Evolutionary conservation across 2,329 filamentous ascomycete genomes (phyloP), one percentile per base, ranked within the genome.

Genomic region (Exophiala sp.): DNA sequence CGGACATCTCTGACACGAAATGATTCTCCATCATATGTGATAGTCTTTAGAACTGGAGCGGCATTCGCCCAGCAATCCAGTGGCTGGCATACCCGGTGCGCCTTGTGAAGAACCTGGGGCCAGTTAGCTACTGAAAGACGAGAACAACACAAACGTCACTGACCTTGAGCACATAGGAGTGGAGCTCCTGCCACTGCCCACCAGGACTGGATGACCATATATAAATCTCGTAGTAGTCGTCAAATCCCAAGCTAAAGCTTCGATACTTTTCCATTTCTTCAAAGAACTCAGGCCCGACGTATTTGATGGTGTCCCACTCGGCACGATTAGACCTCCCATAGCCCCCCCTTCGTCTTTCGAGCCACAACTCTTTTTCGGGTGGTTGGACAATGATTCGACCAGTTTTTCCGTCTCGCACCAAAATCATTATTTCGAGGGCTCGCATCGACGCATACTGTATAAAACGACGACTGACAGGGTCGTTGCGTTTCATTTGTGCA

Each of bases 361-460:
- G 64, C 72, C 72, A 76, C 5, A 68, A 62, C 34, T 74, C 62
- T 20, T 70, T 64, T 40, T 71, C 63, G 0, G 70, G 69, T 1
- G 72, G 71, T 40, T 66, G 64, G 20, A 69, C 62, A 2, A 75
- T 57, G 3, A 72, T 63, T 11, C 63, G 60, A 12, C 71, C 70
- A 32, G 67, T 72, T 55, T 72, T 73, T 6, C 64, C 68, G 58
- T 75, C 72, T 12, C 73, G 68, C n/a, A 75, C 70, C 20, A 75
- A 63, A 11, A 71, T 61, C 20, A 72, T 64, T n/a, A 75, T 44
- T 18, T 66, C 54, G 43, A 63, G 66, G 2, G 65, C 65, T 47
- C 72, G 65, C 69, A 75, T 73, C 3, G 69, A 63, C 0, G 75
- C 55, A 54, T 75, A 75, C 53, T 75, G 72, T 7, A 75, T 69